These are phyloP conservation scores for Leccinum pellstonianum DNA, from an alignment of 768 basidiomycete genomes.

Conservation along the genomic window DNA sequence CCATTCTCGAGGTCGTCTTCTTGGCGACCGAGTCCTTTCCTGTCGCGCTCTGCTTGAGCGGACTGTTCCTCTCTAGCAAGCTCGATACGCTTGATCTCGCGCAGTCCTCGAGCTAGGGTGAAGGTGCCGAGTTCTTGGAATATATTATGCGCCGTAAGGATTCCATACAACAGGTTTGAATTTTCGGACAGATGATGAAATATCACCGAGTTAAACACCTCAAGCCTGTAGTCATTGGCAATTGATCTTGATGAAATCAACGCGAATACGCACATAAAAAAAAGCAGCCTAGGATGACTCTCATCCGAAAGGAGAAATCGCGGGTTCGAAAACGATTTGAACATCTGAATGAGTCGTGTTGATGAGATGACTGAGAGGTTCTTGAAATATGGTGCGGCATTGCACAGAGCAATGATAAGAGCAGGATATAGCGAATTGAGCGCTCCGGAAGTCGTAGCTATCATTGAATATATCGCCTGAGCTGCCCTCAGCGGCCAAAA, in stretches of 20 bases:
- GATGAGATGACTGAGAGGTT: slow-evolving; percentile 79
- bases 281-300: slow-evolving; percentile 89
- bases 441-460: slow-evolving; percentile 82
- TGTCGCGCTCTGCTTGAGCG: slow-evolving; percentile 29
- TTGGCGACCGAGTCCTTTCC: slow-evolving; percentile 16
- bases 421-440: slow-evolving; percentile 89
- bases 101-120: slow-evolving; percentile 79
- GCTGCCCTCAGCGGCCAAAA: slow-evolving; percentile 9
- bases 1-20: slow-evolving; percentile 30
- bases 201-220: slow-evolving; percentile 86
- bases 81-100: slow-evolving; percentile 78
- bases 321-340: slow-evolving; percentile 89
- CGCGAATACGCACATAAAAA: slow-evolving; percentile 67
- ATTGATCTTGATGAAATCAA: neutral
- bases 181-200: slow-evolving; percentile 78
- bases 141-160: slow-evolving; percentile 77
- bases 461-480: slow-evolving; percentile 85
- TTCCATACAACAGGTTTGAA: slow-evolving; percentile 82
- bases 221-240: slow-evolving; percentile 54
- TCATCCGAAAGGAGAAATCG: slow-evolving; percentile 90
- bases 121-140: slow-evolving; percentile 94
- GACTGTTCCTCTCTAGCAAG: slow-evolving; percentile 69
- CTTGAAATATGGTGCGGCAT: slow-evolving; percentile 84
- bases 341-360: slow-evolving; percentile 82
- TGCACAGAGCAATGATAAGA: slow-evolving; percentile 85